Percentiles rank a stretch among this genome's conserved stretches.
Conservation (phyloP, 345 rosid species). For the Salix suchowensis region DNA sequence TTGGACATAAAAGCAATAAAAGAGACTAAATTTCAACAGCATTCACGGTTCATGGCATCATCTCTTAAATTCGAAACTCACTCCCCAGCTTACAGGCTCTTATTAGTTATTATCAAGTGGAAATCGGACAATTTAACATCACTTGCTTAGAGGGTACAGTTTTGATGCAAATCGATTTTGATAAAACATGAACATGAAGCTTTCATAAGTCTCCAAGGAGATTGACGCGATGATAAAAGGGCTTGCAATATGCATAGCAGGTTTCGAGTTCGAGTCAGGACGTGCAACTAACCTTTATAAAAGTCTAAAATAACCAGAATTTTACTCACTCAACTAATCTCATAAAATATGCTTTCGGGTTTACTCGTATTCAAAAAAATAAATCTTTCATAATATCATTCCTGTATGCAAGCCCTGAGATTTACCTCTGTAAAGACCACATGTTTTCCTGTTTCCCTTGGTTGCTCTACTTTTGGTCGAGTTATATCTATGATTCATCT, state of each 20-base stretch:
- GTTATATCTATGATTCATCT: neutral
- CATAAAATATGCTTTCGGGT: no score
- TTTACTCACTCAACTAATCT: no score
- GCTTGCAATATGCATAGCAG: no score
- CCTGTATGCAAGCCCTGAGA: neutral
- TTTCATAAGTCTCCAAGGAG: no score
- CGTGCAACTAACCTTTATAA: no score
- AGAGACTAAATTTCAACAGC: constrained; percentile 11
- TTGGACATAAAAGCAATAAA: constrained; percentile 17
- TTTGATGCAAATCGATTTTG: no score
- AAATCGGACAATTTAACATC: neutral
- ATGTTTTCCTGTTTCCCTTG: neutral
- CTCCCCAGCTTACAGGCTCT: neutral
- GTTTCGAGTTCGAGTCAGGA: no score
- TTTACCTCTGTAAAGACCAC: neutral
- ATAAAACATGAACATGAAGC: no score
- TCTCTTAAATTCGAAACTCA: neutral
- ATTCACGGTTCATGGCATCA: neutral
- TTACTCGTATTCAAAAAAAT: no score
- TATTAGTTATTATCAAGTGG: neutral
- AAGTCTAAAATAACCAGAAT: no score
- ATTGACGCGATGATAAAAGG: no score
- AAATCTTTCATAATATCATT: neutral
- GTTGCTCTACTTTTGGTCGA: neutral
- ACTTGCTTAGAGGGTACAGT: no score